These are phyloP conservation scores for Eleusine indica DNA, from an alignment of 176 grass and related monocot species.

Conservation along the genomic window DNA sequence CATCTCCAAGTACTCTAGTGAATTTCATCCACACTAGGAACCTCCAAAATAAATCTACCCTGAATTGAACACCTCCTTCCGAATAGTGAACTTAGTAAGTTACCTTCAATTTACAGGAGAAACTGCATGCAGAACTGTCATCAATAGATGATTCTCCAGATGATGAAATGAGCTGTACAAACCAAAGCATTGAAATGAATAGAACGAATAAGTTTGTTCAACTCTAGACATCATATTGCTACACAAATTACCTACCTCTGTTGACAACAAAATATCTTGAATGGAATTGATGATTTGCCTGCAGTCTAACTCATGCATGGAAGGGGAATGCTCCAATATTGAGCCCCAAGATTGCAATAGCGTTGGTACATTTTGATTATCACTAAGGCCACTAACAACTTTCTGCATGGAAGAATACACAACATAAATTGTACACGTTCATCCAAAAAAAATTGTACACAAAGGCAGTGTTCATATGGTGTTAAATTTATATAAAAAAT, in stretches of 20 bases:
- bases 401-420: slow-evolving; percentile 62
- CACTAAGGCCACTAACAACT: slow-evolving; percentile 62
- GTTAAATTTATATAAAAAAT: slow-evolving; percentile 5
- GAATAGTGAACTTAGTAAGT: slow-evolving; percentile 16
- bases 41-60: slow-evolving; percentile 18
- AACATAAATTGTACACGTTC: slow-evolving; percentile 14
- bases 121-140: slow-evolving; percentile 58
- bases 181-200: slow-evolving; percentile 37
- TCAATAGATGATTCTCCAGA: slow-evolving; percentile 45
- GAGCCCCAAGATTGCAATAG: slow-evolving; percentile 76
- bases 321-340: slow-evolving; percentile 78
- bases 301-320: slow-evolving; percentile 55
- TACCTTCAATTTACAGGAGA: slow-evolving; percentile 90
- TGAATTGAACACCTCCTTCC: slow-evolving; percentile 21
- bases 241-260: slow-evolving; percentile 53
- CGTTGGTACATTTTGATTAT: slow-evolving; percentile 65
- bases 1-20: neutral
- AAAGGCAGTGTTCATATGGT: slow-evolving; percentile 12
- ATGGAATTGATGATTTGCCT: slow-evolving; percentile 57
- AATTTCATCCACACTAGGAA: slow-evolving; percentile 29
- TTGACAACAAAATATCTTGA: slow-evolving; percentile 65
- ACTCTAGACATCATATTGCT: slow-evolving; percentile 25
- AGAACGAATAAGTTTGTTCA: slow-evolving; percentile 29
- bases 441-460: neutral
- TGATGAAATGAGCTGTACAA: slow-evolving; percentile 55